Evolutionary conservation across 2,329 filamentous ascomycete genomes (phyloP).

Genomic region (Penicillium sp.): DNA sequence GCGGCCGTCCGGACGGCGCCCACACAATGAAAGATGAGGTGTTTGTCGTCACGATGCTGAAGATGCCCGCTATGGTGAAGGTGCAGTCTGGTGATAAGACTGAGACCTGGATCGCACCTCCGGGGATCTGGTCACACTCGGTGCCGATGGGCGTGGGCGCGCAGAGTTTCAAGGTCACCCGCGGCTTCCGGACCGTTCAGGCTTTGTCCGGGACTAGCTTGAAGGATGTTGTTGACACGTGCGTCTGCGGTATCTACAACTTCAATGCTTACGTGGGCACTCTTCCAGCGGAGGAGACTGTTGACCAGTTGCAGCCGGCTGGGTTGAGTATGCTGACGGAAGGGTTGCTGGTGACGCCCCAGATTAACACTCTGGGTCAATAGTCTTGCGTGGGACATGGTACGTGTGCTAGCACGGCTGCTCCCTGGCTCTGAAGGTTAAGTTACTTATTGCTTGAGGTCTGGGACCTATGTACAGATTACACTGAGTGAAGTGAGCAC

Average conservation of each 20-base stretch:
- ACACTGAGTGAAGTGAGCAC: neutral
- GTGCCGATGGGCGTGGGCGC: constrained; percentile 51
- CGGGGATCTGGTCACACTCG: constrained; percentile 48
- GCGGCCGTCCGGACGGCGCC: constrained; percentile 53
- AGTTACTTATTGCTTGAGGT: neutral
- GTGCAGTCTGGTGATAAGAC: constrained; percentile 49
- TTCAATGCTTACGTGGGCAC: constrained; percentile 58
- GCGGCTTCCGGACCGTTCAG: constrained; percentile 41
- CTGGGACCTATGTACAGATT: neutral
- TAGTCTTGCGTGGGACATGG: neutral
- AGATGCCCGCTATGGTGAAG: constrained; percentile 45
- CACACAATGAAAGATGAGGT: constrained; percentile 52
- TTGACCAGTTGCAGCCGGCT: constrained; percentile 40
- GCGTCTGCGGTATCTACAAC: constrained; percentile 55
- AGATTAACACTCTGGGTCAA: constrained; percentile 30
- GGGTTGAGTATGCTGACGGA: constrained; percentile 32
- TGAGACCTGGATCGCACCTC: constrained; percentile 48
- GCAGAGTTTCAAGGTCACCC: constrained; percentile 50
- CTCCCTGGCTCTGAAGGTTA: neutral
- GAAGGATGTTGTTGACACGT: constrained; percentile 52
- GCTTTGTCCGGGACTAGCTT: constrained; percentile 48
- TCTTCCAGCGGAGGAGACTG: constrained; percentile 39
- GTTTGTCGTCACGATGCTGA: constrained; percentile 55
- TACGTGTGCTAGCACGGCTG: neutral
- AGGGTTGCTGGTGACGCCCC: constrained; percentile 32